Percentiles rank a stretch among this genome's conserved stretches.
Conservation (phyloP, 768 basidiomycete genomes). For the Pisolithus orientalis region DNA sequence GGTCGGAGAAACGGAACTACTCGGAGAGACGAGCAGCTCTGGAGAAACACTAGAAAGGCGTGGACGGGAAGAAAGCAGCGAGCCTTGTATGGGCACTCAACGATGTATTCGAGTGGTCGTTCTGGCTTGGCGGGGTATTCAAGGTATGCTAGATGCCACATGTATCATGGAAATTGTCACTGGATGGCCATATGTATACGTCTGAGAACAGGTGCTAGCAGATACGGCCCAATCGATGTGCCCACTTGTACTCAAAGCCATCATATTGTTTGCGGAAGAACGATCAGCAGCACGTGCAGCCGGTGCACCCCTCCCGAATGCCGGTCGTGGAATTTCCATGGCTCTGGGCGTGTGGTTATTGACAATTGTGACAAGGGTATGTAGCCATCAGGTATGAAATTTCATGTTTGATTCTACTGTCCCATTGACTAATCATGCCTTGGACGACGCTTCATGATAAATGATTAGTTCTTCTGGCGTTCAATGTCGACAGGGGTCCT, state of each 20-base stretch:
- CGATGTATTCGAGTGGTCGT: slow-evolving; percentile 49
- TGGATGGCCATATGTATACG: background rate
- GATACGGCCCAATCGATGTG: slow-evolving; percentile 59
- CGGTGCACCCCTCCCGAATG: slow-evolving; percentile 28
- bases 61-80: slow-evolving; percentile 38
- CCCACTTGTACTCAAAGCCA: slow-evolving; percentile 55
- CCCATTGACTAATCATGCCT: background rate
- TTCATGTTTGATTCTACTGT: background rate
- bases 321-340: slow-evolving; percentile 57
- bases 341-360: slow-evolving; percentile 46
- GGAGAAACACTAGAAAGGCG: slow-evolving; percentile 40
- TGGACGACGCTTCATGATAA: background rate
- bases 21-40: slow-evolving; percentile 21
- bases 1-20: slow-evolving; percentile 13
- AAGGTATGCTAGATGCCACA: slow-evolving; percentile 33
- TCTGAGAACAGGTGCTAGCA: slow-evolving; percentile 42
- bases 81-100: slow-evolving; percentile 58
- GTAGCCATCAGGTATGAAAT: slow-evolving; percentile 50
- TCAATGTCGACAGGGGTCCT: slow-evolving; percentile 64
- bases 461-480: slow-evolving; percentile 59
- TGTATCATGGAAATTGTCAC: background rate
- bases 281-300: slow-evolving; percentile 34
- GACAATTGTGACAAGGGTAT: slow-evolving; percentile 47
- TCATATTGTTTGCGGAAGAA: slow-evolving; percentile 56
- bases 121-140: slow-evolving; percentile 59